Evolutionary conservation across 495 filamentous ascomycete species (phyloP).

Genomic region (Trichoderma reesei): DNA sequence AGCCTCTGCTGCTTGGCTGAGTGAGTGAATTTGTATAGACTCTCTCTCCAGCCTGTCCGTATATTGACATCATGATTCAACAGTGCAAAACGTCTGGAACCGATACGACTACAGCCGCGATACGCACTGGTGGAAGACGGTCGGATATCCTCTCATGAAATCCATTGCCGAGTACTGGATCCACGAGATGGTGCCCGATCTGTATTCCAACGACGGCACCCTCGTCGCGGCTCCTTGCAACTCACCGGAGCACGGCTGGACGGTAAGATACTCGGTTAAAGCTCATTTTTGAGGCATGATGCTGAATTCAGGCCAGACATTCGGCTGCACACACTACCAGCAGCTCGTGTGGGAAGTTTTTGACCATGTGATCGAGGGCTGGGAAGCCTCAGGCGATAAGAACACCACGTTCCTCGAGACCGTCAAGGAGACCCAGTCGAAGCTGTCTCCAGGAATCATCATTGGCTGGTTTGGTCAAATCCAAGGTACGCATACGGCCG

Average conservation of each 20-base stretch:
- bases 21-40: background rate
- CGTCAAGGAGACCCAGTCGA: background rate
- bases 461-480: slow-evolving; percentile 13
- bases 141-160: slow-evolving; percentile 41
- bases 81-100: slow-evolving; percentile 39
- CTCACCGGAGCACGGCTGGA: slow-evolving; percentile 41
- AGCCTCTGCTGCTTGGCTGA: slow-evolving; percentile 2
- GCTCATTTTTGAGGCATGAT: background rate
- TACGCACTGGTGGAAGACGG: slow-evolving; percentile 24
- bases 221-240: slow-evolving; percentile 44
- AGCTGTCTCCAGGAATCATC: background rate
- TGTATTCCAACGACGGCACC: slow-evolving; percentile 38
- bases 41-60: background rate
- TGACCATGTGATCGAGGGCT: background rate
- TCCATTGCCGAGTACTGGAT: slow-evolving; percentile 39
- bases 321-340: slow-evolving; percentile 9
- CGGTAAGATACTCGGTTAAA: slow-evolving; percentile 6
- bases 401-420: background rate
- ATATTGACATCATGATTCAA: background rate
- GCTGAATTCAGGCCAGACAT: background rate
- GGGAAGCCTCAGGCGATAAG: background rate
- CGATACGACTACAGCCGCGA: slow-evolving; percentile 39
- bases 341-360: background rate
- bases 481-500: background rate
- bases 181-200: slow-evolving; percentile 33